Base-by-base conservation (phyloP, 2,329 filamentous ascomycete species). In the Orbilia javanica region DNA sequence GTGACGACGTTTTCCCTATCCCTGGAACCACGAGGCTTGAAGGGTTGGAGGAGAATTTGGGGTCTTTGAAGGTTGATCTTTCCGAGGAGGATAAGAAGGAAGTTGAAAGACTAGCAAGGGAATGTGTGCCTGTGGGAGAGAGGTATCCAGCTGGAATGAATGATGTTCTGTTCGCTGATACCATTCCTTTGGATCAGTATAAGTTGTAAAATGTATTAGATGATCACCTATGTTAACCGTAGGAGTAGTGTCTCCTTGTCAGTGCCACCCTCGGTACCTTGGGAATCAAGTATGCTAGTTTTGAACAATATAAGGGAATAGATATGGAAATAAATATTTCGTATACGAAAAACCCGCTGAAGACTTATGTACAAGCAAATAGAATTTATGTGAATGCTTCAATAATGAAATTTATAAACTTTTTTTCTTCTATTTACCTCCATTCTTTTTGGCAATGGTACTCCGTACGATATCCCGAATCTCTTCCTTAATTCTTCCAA, bases 401-500 rank as follows among this genome's bases (percentile, higher is more conserved):
- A 27, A 60, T 60, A 22, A 60, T 11, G 5, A 34, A 4, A 11
- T 29, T 57, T 4, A 29, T 46, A 22, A 42, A 20, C 31, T 57
- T 55, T 68, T 57, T 20, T 31, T 70, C 57, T 44, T 65, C 42
- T 71, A 77, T 71, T 71, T 71, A 48, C 50, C 29, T 44, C 50
- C 64, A 25, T 36, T 52, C n/a, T 31, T 39, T 31, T 46, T 65
- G 3, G 57, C 73, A 52, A 71, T 27, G 4, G 73, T 77, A 18
- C 29, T 62, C 15, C 68, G 52, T 55, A 73, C 63, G n/a, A 80
- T 77, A 22, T 67, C 83, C 81, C 85, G 86, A 86, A 91, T 88
- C 86, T 91, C 88, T 55, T 85, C 84, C 84, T 91, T 91, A 80
- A 91, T 89, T 81, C 89, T 86, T 52, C 90, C 90, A 18, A 91